Base-by-base conservation (phyloP, 2,329 filamentous ascomycete species). In the Venturiaceae sp. region DNA sequence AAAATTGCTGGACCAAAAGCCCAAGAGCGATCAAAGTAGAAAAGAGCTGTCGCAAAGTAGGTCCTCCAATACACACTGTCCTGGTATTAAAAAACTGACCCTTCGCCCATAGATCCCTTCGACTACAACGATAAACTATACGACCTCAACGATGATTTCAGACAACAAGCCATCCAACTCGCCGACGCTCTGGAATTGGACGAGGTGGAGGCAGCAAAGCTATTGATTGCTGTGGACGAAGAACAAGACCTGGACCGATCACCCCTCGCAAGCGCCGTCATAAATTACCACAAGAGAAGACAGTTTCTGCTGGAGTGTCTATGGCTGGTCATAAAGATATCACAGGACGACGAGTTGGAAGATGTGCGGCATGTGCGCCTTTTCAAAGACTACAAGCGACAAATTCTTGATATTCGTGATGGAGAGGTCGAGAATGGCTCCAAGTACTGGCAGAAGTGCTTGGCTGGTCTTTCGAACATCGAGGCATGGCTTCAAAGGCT, bases 181-280 rank as follows among this genome's bases (percentile, higher is more conserved):
- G 88, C 92, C 58, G 92, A 97, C 71, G 89, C 90, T 64, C 79
- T 96, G 62, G 86, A 96, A 66, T 79, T 99, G 56, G 92, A 99
- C 73, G 95, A 99, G 72, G 70, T 95, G 59, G 83, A 94, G 65
- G 87, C 92, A 19, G 88, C 90, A 9, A 80, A 82, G 64, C 81
- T 94, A 54, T 83, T 95, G 59, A 76, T 95, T 58, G 85, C 88
- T 19, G 82, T 89, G 68, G 80, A 84, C 37, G 86, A 92, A 64
- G 79, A 84, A 16, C 78, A 82, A 47, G 77, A 82, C 16, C 77
- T 91, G 5, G 90, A 90, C 61, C 83, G 89, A 26, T 80, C 89
- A 3, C 79, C 89, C 60, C 79, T 90, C 58, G 85, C 92, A 69
- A 87, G 87, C 64, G 88, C 88, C 60, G 83, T 96, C 63, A 88